These are phyloP conservation scores for Paragyromitra xinjiangensis DNA, from an alignment of 495 filamentous ascomycete genomes.

Conservation along the genomic window DNA sequence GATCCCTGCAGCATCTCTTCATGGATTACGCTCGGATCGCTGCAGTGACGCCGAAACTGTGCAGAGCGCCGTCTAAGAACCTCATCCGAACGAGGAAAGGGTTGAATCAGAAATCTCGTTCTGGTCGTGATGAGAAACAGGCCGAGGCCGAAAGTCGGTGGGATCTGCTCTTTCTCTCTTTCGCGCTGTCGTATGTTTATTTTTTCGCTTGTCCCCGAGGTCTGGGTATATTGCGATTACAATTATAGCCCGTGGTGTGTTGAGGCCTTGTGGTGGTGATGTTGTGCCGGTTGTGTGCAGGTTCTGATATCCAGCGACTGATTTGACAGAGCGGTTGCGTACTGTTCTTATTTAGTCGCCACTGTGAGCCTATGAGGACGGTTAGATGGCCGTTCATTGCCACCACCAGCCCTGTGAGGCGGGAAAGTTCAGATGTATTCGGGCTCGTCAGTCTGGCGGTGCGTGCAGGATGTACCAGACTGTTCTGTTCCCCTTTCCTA, in stretches of 20 bases:
- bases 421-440: background rate
- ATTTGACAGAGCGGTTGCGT: conserved; percentile 21
- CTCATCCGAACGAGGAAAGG: conserved; percentile 22
- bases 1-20: conserved; percentile 37
- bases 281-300: conserved; percentile 3
- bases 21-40: conserved; percentile 36
- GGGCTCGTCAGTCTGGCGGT: conserved; percentile 1
- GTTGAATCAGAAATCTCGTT: conserved; percentile 12
- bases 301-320: conserved; percentile 38
- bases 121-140: conserved; percentile 3
- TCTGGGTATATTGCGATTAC: conserved; percentile 10
- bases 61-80: conserved; percentile 25
- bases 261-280: background rate
- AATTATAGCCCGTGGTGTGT: conserved; percentile 37
- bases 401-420: conserved; percentile 9
- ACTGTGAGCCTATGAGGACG: conserved; percentile 15
- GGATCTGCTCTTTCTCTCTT: conserved; percentile 1
- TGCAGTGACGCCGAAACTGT: conserved; percentile 37
- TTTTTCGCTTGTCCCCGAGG: background rate
- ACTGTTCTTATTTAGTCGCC: conserved; percentile 36
- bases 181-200: background rate
- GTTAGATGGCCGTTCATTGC: conserved; percentile 14
- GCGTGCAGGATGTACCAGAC: conserved; percentile 27
- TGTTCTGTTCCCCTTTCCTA: conserved; percentile 40
- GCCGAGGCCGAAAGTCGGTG: background rate